Base-by-base conservation (phyloP, 140 eudicot genomes). In the Stevia rebaudiana region DNA sequence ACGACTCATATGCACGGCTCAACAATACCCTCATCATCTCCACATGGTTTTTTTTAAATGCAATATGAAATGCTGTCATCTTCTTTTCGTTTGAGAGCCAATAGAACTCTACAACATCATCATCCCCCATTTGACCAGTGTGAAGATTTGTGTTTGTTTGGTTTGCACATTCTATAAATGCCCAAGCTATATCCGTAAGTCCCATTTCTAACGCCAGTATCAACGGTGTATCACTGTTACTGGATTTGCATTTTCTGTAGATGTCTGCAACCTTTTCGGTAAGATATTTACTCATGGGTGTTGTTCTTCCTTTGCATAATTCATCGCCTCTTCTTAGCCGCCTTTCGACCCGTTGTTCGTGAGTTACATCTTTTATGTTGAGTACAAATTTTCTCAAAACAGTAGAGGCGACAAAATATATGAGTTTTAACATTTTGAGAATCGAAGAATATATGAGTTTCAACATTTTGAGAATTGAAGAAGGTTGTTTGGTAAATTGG, bases 141-240 rank as follows among this genome's bases (percentile, higher is more conserved):
- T 10, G 49, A 18, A 37, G 49, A 39, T 37, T 36, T 11, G 65
- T 36, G 10, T 57, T 33, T 39, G 61, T 54, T 57, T 57, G 63
- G 2, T 31, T 57, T 15, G 44, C 63, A 57, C 63, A 57, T 31
- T 57, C 25, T 31, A 57, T 31, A 7, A 57, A 57, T 6, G 44
- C 63, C 63, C 44, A 57, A 28, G 18, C 65, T 49, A 59, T 59
- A n/a, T 59, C 3, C 5, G 2, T 17, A 35, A 36, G 48, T 37
- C 33, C 49, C 11, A 59, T 17, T 0, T 4, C 3, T 11, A 35
- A 17, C 18, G 65, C 65, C 6, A 17, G 0, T 18, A 37, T 59
- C 48, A 59, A 5, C 33, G 65, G 33, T 57, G 47, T 31, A 53
- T 53, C 11, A 5, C 18, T 19, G 0, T 23, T 11, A 21, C 3